Percentiles rank a stretch among this genome's conserved stretches.
phyloP scores from a whole-genome alignment of 805 yeast genomes.

The Candida manassasensis region DNA sequence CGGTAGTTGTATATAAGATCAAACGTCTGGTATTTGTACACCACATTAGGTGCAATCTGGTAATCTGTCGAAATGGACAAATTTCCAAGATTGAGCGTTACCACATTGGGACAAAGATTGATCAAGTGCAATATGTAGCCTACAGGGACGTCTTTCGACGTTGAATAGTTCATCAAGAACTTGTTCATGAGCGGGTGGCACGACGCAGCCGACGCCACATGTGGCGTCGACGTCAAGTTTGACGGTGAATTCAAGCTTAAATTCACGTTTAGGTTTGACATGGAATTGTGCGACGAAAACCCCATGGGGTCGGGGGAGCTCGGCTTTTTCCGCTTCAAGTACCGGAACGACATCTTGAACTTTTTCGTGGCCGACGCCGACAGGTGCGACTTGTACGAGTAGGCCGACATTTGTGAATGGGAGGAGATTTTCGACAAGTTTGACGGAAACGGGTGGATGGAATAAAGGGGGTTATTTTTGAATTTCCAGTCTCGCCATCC shows the following conservation, averaged over 20 bases:
- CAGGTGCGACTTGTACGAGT: constrained; percentile 13
- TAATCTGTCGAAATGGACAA: constrained; percentile 67
- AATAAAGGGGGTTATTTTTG: constrained; percentile 64
- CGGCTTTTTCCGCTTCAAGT: constrained; percentile 16
- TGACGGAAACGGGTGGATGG: constrained; percentile 20
- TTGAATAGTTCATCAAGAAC: constrained; percentile 57
- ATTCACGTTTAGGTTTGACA: too few relatives aligned
- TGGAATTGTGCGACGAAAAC: too few relatives aligned
- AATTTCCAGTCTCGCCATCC: constrained; percentile 94
- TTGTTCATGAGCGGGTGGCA: constrained; percentile 60
- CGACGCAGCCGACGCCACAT: constrained; percentile 6
- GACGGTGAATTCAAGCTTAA: too few relatives aligned
- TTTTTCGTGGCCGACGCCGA: constrained; percentile 12
- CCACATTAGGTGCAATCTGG: constrained; percentile 37
- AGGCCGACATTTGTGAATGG: constrained; percentile 15
- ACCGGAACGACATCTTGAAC: constrained; percentile 17
- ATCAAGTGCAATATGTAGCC: constrained; percentile 71
- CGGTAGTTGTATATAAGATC: constrained; percentile 37
- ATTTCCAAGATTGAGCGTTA: constrained; percentile 51
- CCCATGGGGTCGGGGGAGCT: too few relatives aligned
- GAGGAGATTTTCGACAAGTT: constrained; percentile 14
- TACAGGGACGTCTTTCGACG: constrained; percentile 71
- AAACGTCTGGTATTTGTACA: constrained; percentile 33
- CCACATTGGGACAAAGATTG: constrained; percentile 60
- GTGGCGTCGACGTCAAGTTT: too few relatives aligned